These are phyloP conservation scores for Kwoniella bestiolae DNA, from an alignment of 768 basidiomycete genomes.

Conservation along the genomic window DNA sequence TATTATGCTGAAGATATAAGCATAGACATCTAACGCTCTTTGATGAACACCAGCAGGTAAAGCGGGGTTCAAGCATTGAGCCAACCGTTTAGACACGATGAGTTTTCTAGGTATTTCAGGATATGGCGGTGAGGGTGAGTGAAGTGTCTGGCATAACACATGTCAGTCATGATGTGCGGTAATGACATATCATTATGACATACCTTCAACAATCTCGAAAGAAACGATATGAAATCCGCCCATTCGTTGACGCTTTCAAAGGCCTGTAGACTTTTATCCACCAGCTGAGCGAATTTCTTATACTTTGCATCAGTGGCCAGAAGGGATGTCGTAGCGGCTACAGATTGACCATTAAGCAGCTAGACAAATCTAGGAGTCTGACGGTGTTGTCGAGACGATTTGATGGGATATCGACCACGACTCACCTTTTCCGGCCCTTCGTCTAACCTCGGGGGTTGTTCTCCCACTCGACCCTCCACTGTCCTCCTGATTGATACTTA, in stretches of 20 bases:
- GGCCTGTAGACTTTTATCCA: slow-evolving; percentile 87
- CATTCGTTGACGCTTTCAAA: slow-evolving; percentile 98
- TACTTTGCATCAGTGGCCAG: slow-evolving; percentile 75
- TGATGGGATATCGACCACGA: neutral
- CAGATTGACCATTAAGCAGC: neutral
- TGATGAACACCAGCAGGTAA: slow-evolving; percentile 96
- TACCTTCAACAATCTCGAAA: slow-evolving; percentile 91
- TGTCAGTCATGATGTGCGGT: no score
- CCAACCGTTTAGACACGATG: slow-evolving; percentile 88
- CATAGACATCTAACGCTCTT: slow-evolving; percentile 91
- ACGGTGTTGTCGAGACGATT: neutral
- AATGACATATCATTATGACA: slow-evolving; percentile 26
- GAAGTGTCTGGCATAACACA: slow-evolving; percentile 94
- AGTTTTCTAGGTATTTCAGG: slow-evolving; percentile 95
- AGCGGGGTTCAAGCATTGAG: slow-evolving; percentile 97
- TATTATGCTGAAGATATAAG: slow-evolving; percentile 84
- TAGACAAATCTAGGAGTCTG: no score
- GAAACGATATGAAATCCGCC: slow-evolving; percentile 98
- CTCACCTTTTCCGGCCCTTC: slow-evolving; percentile 44
- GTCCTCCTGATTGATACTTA: slow-evolving; percentile 34
- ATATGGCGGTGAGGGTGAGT: slow-evolving; percentile 83
- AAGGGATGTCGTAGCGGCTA: slow-evolving; percentile 44
- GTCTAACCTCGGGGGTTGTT: slow-evolving; percentile 45
- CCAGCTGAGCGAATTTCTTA: slow-evolving; percentile 88
- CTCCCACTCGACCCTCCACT: slow-evolving; percentile 31